Evolutionary conservation across 441 rosid species (phyloP), one percentile per base, ranked within the genome.

Genomic region (Populus trichocarpa): DNA sequence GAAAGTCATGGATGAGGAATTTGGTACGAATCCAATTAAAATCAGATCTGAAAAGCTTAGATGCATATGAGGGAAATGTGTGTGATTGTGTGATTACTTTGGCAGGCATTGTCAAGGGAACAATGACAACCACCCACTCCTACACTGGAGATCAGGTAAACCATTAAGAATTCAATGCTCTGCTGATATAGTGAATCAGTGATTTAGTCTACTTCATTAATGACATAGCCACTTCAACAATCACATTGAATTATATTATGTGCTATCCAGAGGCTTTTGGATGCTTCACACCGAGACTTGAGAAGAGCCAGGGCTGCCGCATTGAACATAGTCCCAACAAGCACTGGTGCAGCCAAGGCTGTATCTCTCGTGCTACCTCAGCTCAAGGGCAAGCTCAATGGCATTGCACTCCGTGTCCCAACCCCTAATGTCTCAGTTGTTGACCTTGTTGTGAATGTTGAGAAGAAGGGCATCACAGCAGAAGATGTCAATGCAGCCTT

Each of bases 261-360:
- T 32, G 72, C 75, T 76, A 46, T 82, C 40, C 92, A 92, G 97
- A 94, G 99, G 81, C 93, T 96, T 13, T 85, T 96, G 84, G 98
- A 96, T 83, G 99, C 98, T 75, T 96, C 99, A 32, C 98, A 96
- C 93, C 82, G 98, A 30, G 99, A 96, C 86, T 82, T 96, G 88
- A 88, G 99, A 84, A 90, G 99, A 85, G 99, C 99, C 66, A 91
- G 99, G 82, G 98, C 99, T 3, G 99, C 99, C 12, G 98, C 98
- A 35, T 79, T 96, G 82, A 94, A 90, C 95, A 96, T 96, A 63
- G 99, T 93, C 35, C 98, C 99, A 18, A 96, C 97, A 57, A 96
- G 97, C 91, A 96, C 99, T 0, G 98, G 99, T 73, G 99, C 99
- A 40, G 98, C 99, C 28, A 96, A 96, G 92, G 98, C 98, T 0